These are phyloP conservation scores for Prunus campanulata DNA, from an alignment of 306 rosid species.

Conservation along the genomic window DNA sequence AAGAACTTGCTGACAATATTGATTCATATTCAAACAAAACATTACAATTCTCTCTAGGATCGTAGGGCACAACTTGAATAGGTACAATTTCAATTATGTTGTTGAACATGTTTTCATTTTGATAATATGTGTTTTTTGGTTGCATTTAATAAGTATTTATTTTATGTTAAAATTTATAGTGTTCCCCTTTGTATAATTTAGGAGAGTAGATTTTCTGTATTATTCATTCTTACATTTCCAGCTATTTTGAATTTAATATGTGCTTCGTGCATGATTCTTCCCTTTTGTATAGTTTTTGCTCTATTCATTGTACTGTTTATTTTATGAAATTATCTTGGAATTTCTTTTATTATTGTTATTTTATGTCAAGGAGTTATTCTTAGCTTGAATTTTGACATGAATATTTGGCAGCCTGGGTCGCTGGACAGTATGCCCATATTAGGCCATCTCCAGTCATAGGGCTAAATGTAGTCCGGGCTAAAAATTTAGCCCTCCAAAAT, in stretches of 20 bases:
- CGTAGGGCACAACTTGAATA: too few relatives aligned
- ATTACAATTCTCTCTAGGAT: too few relatives aligned
- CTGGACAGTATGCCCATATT: constrained; percentile 89
- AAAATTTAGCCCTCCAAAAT: too few relatives aligned
- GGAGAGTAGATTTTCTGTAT: neutral
- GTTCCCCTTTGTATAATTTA: neutral
- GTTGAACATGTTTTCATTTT: too few relatives aligned
- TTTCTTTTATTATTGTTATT: neutral
- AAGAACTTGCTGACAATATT: too few relatives aligned
- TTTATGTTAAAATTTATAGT: neutral
- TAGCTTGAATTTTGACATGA: constrained; percentile 16
- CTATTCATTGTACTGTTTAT: neutral
- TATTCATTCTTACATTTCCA: neutral
- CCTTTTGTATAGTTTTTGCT: neutral
- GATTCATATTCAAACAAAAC: too few relatives aligned
- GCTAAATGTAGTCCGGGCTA: too few relatives aligned
- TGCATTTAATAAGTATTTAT: too few relatives aligned
- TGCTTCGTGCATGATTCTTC: neutral
- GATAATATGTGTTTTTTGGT: too few relatives aligned
- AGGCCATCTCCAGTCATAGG: too few relatives aligned
- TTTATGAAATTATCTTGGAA: neutral
- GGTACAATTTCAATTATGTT: too few relatives aligned
- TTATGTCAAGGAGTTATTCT: neutral
- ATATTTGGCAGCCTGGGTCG: constrained; percentile 94
- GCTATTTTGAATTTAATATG: neutral